Evolutionary conservation across 768 basidiomycete genomes (phyloP).

Genomic region (Scleroderma citrinum): DNA sequence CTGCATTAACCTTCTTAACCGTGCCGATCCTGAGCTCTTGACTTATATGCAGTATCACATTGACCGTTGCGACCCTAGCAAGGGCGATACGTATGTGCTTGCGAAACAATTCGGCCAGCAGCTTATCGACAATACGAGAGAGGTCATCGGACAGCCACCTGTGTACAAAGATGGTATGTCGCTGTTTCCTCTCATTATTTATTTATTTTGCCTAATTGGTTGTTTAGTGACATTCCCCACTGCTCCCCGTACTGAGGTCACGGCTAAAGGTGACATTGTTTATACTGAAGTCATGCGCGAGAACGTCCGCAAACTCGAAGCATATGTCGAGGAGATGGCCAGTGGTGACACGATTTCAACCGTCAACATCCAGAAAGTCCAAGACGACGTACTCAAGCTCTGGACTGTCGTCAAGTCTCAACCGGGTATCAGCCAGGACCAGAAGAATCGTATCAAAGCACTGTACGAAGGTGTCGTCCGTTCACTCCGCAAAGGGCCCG

Average conservation of each 20-base stretch:
- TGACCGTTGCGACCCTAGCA: constrained; percentile 68
- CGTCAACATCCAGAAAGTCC: constrained; percentile 95
- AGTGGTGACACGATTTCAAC: constrained; percentile 82
- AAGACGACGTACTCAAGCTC: constrained; percentile 92
- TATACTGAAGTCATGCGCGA: constrained; percentile 94
- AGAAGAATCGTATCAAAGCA: constrained; percentile 92
- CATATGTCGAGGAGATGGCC: constrained; percentile 98
- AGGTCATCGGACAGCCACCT: constrained; percentile 78
- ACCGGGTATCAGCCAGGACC: constrained; percentile 94
- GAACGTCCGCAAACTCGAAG: constrained; percentile 94
- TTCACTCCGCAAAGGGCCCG: constrained; percentile 77
- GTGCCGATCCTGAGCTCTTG: constrained; percentile 87
- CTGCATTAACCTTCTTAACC: constrained; percentile 96
- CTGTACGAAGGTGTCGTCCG: constrained; percentile 96
- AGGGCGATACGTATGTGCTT: constrained; percentile 89
- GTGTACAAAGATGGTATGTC: constrained; percentile 90
- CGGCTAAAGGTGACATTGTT: constrained; percentile 88
- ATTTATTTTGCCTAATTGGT: background rate
- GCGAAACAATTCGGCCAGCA: constrained; percentile 97
- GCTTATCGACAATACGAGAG: constrained; percentile 88
- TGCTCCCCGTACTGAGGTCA: constrained; percentile 92
- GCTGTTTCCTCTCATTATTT: background rate
- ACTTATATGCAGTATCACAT: constrained; percentile 97
- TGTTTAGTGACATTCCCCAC: constrained; percentile 91
- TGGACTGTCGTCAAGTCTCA: constrained; percentile 98